Base-by-base conservation (phyloP, 2,329 filamentous ascomycete genomes). In the Ophiosphaerella korrae region DNA sequence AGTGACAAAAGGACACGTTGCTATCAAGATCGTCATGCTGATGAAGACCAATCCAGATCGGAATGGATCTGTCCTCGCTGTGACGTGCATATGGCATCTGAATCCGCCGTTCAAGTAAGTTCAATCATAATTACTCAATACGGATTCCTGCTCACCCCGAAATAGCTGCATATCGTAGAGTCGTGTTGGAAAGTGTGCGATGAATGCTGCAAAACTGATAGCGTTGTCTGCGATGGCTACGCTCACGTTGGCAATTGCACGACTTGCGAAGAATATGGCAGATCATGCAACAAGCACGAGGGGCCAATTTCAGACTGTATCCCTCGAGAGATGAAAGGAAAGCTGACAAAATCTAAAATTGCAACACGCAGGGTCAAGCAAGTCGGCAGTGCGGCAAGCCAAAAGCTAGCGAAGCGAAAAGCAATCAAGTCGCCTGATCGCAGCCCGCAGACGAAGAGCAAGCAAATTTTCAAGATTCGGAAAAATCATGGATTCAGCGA, bases 161-260 rank as follows among this genome's bases (percentile, higher is more conserved):
- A 4, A 9, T 33, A 58, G 55, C 41, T 44, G 18, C 55, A 58
- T 11, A 52, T 58, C 12, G 11, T 11, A 5, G 35, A 29, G 1
- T 41, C 53, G 2, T 55, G 53, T 21, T 62, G 59, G 59, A 58
- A 55, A 24, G 34, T 41, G 6, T 62, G 57, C 40, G 57, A 62
- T 31, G 55, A 55, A n/a, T 62, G 59, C 41, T 52, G 42, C 31
- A 41, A 45, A 13, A n/a, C 13, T 13, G 33, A 41, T 0, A 36
- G 35, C 8, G n/a, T 23, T 3, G 31, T 33, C 4, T 62, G 59
- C 16, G 50, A 62, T 35, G 56, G 47, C 6, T 8, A 14, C 4
- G 35, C 33, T 2, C 34, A 21, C 2, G 11, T 33, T n/a, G 54
- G 48, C 8, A 18, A 33, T 7, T 62, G 59, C 32, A 42, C 46